Percentiles rank a stretch among this genome's conserved stretches.
Conservation (phyloP, 257 asterid genomes). For the Datura wrightii region DNA sequence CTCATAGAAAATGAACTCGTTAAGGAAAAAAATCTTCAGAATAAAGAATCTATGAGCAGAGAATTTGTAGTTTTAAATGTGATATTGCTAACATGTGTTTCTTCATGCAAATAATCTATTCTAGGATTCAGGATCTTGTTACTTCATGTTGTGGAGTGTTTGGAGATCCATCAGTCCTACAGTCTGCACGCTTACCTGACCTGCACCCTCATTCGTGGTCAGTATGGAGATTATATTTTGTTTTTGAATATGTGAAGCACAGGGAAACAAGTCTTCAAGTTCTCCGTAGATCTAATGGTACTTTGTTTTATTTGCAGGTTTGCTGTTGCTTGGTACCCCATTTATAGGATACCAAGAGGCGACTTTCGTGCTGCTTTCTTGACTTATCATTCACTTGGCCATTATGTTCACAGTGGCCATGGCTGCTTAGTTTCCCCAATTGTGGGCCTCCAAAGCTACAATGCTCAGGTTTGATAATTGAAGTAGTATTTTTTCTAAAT, state of each 20-base stretch:
- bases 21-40: no score
- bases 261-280: not conserved
- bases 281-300: not conserved
- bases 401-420: constrained; percentile 32
- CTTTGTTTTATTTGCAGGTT: constrained; percentile 36
- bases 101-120: not conserved
- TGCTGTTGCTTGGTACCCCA: constrained; percentile 44
- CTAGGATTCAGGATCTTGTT: constrained; percentile 38
- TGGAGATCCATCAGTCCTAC: constrained; percentile 39
- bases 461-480: constrained; percentile 35
- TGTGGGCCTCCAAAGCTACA: constrained; percentile 40
- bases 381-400: constrained; percentile 49
- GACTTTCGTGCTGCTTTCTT: constrained; percentile 38
- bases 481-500: no score
- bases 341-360: constrained; percentile 40
- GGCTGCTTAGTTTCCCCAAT: constrained; percentile 36
- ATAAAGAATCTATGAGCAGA: not conserved
- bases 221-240: constrained; percentile 20
- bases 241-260: not conserved
- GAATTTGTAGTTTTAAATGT: not conserved
- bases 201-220: constrained; percentile 39
- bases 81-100: not conserved
- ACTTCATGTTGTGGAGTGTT: no score
- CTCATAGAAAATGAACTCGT: no score
- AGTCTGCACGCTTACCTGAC: constrained; percentile 27